phyloP scores from a whole-genome alignment of 371 early-diverging fungal genomes.

The Mortierella sp. region DNA sequence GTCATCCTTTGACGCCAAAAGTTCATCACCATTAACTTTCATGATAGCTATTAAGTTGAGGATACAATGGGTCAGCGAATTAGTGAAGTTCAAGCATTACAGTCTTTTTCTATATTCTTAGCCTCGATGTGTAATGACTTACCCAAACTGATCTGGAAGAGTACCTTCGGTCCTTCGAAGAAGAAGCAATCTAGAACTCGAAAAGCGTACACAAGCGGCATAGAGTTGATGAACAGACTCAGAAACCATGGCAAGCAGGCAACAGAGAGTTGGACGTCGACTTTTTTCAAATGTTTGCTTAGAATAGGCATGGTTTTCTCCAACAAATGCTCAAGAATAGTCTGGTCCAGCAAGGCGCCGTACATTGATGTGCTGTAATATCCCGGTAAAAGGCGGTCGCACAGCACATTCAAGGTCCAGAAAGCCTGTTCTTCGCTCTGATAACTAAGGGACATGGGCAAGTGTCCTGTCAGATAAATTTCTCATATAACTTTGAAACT shows the following conservation, averaged over 20 bases:
- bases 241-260: constrained; percentile 97
- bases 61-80: background rate
- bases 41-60: constrained; percentile 76
- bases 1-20: constrained; percentile 90
- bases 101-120: background rate
- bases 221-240: constrained; percentile 93
- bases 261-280: constrained; percentile 95
- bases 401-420: constrained; percentile 90
- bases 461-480: background rate
- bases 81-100: background rate
- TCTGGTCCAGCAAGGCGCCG: constrained; percentile 95
- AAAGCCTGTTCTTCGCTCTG: constrained; percentile 97
- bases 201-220: constrained; percentile 90
- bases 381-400: constrained; percentile 91
- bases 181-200: constrained; percentile 95
- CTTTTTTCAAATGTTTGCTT: constrained; percentile 81
- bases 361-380: constrained; percentile 98
- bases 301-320: constrained; percentile 84
- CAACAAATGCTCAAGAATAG: constrained; percentile 92
- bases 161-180: constrained; percentile 92
- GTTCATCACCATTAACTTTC: constrained; percentile 91
- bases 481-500: background rate
- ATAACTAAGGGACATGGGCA: constrained; percentile 61
- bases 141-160: constrained; percentile 90
- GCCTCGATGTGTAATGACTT: background rate